Conservation (phyloP, 2,329 filamentous ascomycete genomes). For the Fusarium equiseti region DNA sequence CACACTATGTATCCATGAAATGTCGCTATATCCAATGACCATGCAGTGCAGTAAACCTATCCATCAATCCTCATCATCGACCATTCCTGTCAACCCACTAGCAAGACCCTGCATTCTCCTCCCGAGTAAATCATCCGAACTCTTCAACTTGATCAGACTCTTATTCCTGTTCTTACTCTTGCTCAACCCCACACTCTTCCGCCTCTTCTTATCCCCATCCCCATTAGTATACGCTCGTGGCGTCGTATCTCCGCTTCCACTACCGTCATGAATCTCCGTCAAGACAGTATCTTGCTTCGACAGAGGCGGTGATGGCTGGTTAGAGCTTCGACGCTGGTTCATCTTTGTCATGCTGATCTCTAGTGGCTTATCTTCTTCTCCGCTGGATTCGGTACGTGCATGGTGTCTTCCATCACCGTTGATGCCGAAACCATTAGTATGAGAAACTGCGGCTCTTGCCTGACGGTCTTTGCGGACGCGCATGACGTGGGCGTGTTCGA, state of each 20-base stretch:
- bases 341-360: constrained; percentile 79
- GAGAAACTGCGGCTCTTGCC: constrained; percentile 14
- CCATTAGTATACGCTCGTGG: constrained; percentile 28
- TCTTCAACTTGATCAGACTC: constrained; percentile 66
- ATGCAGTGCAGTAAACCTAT: neutral
- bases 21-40: constrained; percentile 24
- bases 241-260: constrained; percentile 38
- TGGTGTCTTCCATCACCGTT: constrained; percentile 48
- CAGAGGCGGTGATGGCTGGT: constrained; percentile 27
- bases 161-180: constrained; percentile 59
- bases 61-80: constrained; percentile 57
- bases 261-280: constrained; percentile 18
- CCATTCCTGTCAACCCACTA: constrained; percentile 63
- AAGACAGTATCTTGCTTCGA: constrained; percentile 21
- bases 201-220: constrained; percentile 47
- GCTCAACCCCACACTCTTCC: constrained; percentile 45
- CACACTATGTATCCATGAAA: constrained; percentile 19
- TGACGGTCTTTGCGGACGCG: constrained; percentile 46
- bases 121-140: constrained; percentile 68
- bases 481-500: constrained; percentile 64
- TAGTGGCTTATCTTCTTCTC: constrained; percentile 82
- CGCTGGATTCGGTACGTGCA: constrained; percentile 69
- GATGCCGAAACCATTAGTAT: constrained; percentile 25
- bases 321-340: constrained; percentile 52
- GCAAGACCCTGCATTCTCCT: constrained; percentile 70